These are phyloP conservation scores for Cladorrhinum samala DNA, from an alignment of 495 filamentous ascomycete genomes.

Conservation along the genomic window DNA sequence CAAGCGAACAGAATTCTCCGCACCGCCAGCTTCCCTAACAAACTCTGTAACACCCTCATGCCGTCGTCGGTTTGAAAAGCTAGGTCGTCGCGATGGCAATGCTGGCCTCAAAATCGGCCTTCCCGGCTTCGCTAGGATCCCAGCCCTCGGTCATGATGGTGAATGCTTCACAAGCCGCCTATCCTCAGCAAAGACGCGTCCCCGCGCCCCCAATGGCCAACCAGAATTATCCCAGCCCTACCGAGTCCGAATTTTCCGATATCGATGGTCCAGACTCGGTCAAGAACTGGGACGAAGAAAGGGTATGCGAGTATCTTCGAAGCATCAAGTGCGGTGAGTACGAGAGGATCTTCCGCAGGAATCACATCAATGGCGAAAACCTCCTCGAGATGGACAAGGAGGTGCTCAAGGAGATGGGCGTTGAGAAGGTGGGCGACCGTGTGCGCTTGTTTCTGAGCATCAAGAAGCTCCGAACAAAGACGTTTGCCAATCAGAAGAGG, in stretches of 20 bases:
- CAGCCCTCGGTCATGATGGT: slow-evolving; percentile 48
- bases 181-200: slow-evolving; percentile 48
- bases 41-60: slow-evolving; percentile 11
- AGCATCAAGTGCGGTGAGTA: slow-evolving; percentile 91
- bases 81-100: slow-evolving; percentile 57
- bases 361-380: slow-evolving; percentile 95
- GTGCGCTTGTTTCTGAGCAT: slow-evolving; percentile 91
- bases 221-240: slow-evolving; percentile 74
- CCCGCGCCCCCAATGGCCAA: slow-evolving; percentile 52
- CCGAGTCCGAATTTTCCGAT: slow-evolving; percentile 94
- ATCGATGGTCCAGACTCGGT: slow-evolving; percentile 47
- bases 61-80: slow-evolving; percentile 14
- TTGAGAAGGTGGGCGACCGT: slow-evolving; percentile 95
- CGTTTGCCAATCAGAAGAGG: slow-evolving; percentile 76
- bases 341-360: slow-evolving; percentile 81
- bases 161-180: slow-evolving; percentile 46
- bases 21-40: too few species aligned
- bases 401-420: slow-evolving; percentile 93
- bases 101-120: slow-evolving; percentile 79
- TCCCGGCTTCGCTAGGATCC: slow-evolving; percentile 56
- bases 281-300: slow-evolving; percentile 82
- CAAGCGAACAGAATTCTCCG: too few species aligned
- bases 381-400: slow-evolving; percentile 94
- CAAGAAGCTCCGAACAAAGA: slow-evolving; percentile 82
- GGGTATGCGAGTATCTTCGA: slow-evolving; percentile 81